These are phyloP conservation scores for Aleurites moluccanus DNA, from an alignment of 441 rosid species.

Conservation along the genomic window DNA sequence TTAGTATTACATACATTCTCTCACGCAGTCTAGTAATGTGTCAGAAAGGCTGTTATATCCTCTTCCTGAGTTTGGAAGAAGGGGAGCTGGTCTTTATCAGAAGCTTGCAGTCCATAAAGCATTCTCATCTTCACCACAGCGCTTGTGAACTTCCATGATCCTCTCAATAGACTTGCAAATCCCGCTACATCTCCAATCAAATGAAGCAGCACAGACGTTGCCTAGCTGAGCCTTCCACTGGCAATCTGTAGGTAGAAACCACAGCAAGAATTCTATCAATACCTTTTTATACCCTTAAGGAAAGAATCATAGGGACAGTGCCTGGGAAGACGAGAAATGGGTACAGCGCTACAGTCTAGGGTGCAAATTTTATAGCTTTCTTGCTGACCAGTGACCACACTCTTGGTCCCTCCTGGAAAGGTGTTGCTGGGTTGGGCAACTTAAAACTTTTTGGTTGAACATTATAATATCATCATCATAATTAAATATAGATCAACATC, in stretches of 20 bases:
- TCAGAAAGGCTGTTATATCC: not conserved
- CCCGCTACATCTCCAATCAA: constrained; percentile 86
- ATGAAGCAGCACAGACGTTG: constrained; percentile 61
- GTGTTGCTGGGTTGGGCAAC: not conserved
- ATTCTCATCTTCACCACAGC: constrained; percentile 57
- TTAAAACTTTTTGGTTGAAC: not conserved
- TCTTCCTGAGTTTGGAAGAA: constrained; percentile 25
- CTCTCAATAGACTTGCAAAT: constrained; percentile 71
- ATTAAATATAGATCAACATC: not conserved
- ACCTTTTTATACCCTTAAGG: not conserved
- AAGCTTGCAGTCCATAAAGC: constrained; percentile 51
- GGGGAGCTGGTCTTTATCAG: constrained; percentile 10
- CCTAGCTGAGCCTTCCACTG: constrained; percentile 60
- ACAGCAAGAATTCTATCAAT: not conserved
- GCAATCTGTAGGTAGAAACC: constrained; percentile 47
- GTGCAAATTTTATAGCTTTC: not conserved
- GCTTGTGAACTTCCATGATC: constrained; percentile 58
- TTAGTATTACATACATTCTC: too few relatives aligned
- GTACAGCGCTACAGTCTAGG: not conserved
- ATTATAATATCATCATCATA: not conserved
- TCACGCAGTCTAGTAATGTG: not conserved
- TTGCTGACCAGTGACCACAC: not conserved
- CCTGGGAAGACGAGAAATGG: not conserved
- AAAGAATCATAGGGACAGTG: not conserved
- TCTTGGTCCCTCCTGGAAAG: not conserved